These are phyloP conservation scores for Pseudopyricularia cyperi DNA, from an alignment of 2,329 filamentous ascomycete genomes.

Conservation along the genomic window DNA sequence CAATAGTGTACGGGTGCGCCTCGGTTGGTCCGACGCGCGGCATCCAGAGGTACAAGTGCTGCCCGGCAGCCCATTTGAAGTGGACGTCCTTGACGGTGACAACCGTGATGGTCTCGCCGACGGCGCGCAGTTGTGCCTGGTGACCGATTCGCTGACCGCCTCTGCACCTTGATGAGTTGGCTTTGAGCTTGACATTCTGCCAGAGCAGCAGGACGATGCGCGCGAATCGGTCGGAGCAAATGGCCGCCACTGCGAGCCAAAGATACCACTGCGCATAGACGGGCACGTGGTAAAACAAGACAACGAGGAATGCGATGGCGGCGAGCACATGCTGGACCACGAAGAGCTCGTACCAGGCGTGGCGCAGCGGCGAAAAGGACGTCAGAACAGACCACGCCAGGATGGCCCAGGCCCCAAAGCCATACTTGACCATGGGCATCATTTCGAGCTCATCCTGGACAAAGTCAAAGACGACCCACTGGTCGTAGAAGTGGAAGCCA, in stretches of 20 bases:
- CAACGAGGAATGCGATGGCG: constrained; percentile 47
- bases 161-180: constrained; percentile 27
- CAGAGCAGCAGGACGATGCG: constrained; percentile 33
- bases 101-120: constrained; percentile 39
- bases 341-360: constrained; percentile 58
- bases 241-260: constrained; percentile 51
- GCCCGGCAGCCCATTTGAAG: constrained; percentile 45
- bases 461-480: constrained; percentile 49
- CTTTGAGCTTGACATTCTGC: constrained; percentile 35
- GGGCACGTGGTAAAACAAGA: constrained; percentile 52
- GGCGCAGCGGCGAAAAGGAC: constrained; percentile 49
- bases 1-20: constrained; percentile 49
- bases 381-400: constrained; percentile 53
- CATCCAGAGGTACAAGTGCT: constrained; percentile 49
- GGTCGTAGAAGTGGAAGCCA: constrained; percentile 54
- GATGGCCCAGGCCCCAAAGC: constrained; percentile 52
- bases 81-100: constrained; percentile 47
- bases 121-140: constrained; percentile 30
- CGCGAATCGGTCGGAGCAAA: constrained; percentile 49
- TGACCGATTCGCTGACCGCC: constrained; percentile 39
- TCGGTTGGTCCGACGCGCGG: constrained; percentile 40
- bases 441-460: constrained; percentile 43
- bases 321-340: constrained; percentile 53
- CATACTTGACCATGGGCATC: constrained; percentile 54
- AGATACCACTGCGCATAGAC: constrained; percentile 44